A percentile compares a stretch with the other conserved stretches of the same genome.
These are phyloP conservation scores for Podaxis mareebaensis DNA, from an alignment of 768 basidiomycete genomes.

Conservation along the genomic window DNA sequence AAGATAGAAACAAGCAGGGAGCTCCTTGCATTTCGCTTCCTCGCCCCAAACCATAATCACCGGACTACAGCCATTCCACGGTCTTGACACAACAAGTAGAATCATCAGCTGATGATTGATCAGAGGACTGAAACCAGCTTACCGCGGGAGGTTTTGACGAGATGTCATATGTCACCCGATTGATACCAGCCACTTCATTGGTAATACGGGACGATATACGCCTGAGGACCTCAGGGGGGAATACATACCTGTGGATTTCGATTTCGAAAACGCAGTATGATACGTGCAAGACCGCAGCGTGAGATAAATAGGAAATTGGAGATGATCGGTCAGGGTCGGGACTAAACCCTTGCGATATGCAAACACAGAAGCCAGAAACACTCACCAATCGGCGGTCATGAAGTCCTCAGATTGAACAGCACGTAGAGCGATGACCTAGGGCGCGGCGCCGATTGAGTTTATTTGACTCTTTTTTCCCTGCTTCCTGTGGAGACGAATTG, in stretches of 20 bases:
- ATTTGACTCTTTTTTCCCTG: neutral
- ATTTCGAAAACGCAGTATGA: slow-evolving; percentile 8
- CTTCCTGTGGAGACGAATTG: neutral
- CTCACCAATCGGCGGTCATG: slow-evolving; percentile 99
- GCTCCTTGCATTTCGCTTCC: neutral
- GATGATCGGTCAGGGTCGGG: neutral
- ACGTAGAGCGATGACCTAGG: slow-evolving; percentile 85
- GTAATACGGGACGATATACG: slow-evolving; percentile 96
- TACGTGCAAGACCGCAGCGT: slow-evolving; percentile 22
- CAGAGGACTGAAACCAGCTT: slow-evolving; percentile 29
- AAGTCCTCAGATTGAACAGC: slow-evolving; percentile 99
- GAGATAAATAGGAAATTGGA: slow-evolving; percentile 5
- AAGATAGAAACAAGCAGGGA: too few relatives aligned
- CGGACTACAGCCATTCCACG: slow-evolving; percentile 47
- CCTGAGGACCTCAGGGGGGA: slow-evolving; percentile 86
- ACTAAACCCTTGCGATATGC: neutral
- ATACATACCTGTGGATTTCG: slow-evolving; percentile 75
- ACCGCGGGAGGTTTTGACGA: slow-evolving; percentile 96
- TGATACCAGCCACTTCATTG: slow-evolving; percentile 96
- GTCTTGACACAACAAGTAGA: slow-evolving; percentile 32
- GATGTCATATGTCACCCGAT: slow-evolving; percentile 94
- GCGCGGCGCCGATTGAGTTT: slow-evolving; percentile 9
- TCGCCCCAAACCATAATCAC: slow-evolving; percentile 8
- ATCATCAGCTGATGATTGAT: slow-evolving; percentile 15
- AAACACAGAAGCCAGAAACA: slow-evolving; percentile 12